Evolutionary conservation across 805 yeast genomes (phyloP).

Genomic region (Lachancea meyersii): DNA sequence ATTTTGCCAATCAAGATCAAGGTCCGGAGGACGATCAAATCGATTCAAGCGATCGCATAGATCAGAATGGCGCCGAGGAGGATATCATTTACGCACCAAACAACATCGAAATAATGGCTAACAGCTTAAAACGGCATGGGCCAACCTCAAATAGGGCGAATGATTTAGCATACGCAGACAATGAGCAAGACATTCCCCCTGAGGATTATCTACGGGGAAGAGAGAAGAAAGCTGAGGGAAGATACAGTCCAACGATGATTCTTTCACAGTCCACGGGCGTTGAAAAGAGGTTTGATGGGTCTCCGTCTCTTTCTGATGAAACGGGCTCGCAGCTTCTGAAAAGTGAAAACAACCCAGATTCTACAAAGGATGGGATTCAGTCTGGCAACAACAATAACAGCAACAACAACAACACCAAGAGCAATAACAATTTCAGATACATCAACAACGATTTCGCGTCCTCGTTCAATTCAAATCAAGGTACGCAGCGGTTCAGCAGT

Average conservation of each 20-base stretch:
- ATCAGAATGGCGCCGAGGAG: conserved; percentile 5
- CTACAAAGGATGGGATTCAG: background rate
- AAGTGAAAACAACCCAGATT: background rate
- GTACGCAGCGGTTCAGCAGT: conserved; percentile 4
- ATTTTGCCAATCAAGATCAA: background rate
- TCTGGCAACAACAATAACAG: conserved; percentile 13
- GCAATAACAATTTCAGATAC: conserved; percentile 14
- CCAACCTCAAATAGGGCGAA: background rate
- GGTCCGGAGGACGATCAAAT: background rate
- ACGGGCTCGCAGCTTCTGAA: background rate
- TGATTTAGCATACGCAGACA: background rate
- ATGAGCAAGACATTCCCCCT: background rate
- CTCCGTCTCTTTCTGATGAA: conserved; percentile 1
- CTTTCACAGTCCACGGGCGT: conserved; percentile 50
- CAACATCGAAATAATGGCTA: conserved; percentile 1
- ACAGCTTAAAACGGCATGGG: conserved; percentile 4
- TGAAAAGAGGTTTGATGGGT: conserved; percentile 36
- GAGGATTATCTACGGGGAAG: background rate
- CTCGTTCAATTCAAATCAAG: conserved; percentile 2
- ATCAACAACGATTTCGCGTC: conserved; percentile 15
- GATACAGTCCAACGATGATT: conserved; percentile 38
- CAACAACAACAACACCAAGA: conserved; percentile 15
- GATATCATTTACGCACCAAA: conserved; percentile 3
- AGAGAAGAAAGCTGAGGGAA: conserved; percentile 16
- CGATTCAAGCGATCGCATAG: background rate